These are phyloP conservation scores for Prunus davidiana DNA, from an alignment of 306 rosid genomes.

Conservation along the genomic window DNA sequence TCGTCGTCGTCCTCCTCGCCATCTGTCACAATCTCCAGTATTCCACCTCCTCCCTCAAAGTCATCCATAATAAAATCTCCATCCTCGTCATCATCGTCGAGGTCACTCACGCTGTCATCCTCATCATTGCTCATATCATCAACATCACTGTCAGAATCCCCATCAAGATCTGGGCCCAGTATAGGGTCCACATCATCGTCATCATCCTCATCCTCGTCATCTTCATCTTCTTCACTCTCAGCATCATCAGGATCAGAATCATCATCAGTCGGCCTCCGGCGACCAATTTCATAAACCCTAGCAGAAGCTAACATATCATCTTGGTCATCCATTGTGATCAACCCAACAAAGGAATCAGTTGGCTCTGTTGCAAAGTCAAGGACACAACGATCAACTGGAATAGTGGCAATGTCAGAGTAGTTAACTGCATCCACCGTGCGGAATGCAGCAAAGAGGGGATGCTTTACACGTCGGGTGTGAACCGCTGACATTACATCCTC, in stretches of 20 bases:
- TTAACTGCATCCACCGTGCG: slow-evolving; percentile 95
- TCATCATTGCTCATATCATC: slow-evolving; percentile 72
- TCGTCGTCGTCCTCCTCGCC: slow-evolving; percentile 80
- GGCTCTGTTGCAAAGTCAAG: slow-evolving; percentile 90
- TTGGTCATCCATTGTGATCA: slow-evolving; percentile 94
- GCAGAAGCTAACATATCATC: slow-evolving; percentile 92
- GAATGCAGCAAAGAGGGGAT: slow-evolving; percentile 82
- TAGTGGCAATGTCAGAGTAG: slow-evolving; percentile 90
- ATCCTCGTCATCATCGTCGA: slow-evolving; percentile 58
- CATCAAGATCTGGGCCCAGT: slow-evolving; percentile 79
- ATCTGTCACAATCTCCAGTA: slow-evolving; percentile 65
- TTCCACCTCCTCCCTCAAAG: slow-evolving; percentile 58
- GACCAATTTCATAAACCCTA: slow-evolving; percentile 87
- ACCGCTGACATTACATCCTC: slow-evolving; percentile 96
- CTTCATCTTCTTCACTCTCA: slow-evolving; percentile 87
- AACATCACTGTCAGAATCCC: slow-evolving; percentile 68
- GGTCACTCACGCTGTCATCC: slow-evolving; percentile 60
- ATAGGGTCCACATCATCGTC: slow-evolving; percentile 56
- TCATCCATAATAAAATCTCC: slow-evolving; percentile 74
- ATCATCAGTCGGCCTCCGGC: slow-evolving; percentile 87
- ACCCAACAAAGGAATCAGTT: slow-evolving; percentile 91
- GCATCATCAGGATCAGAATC: slow-evolving; percentile 99
- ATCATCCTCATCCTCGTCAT: slow-evolving; percentile 56
- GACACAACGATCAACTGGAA: slow-evolving; percentile 90
- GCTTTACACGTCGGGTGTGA: slow-evolving; percentile 80